These are phyloP conservation scores for Tuber borchii DNA, from an alignment of 495 filamentous ascomycete species.

Conservation along the genomic window DNA sequence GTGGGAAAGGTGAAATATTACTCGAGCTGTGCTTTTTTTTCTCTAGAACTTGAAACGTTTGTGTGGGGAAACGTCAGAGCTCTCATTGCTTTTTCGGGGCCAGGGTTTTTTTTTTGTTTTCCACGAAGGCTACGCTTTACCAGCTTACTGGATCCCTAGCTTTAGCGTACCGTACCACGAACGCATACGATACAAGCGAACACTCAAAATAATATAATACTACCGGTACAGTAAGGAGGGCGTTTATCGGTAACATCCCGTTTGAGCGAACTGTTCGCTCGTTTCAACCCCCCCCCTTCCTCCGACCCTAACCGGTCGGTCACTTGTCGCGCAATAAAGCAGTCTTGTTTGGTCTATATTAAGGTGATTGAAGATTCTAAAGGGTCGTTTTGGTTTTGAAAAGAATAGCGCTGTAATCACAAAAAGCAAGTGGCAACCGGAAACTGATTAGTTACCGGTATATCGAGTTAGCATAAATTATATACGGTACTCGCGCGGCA, in stretches of 20 bases:
- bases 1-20: not conserved
- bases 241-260: not conserved
- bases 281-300: not conserved
- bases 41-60: not conserved
- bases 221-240: no score
- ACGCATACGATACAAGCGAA: not conserved
- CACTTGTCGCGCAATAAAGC: not conserved
- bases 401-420: no score
- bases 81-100: not conserved
- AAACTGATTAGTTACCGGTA: no score
- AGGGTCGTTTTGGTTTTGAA: no score
- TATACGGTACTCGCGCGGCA: no score
- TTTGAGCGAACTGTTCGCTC: not conserved
- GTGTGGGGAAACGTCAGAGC: constrained; percentile 2
- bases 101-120: not conserved
- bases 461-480: no score
- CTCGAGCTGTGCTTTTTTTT: constrained; percentile 1
- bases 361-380: no score
- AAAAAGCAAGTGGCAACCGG: no score
- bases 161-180: not conserved
- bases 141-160: not conserved
- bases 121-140: not conserved
- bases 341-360: not conserved
- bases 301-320: not conserved
- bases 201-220: not conserved